Evolutionary conservation across 257 asterid genomes (phyloP).

Genomic region (Linderniella brevidens): DNA sequence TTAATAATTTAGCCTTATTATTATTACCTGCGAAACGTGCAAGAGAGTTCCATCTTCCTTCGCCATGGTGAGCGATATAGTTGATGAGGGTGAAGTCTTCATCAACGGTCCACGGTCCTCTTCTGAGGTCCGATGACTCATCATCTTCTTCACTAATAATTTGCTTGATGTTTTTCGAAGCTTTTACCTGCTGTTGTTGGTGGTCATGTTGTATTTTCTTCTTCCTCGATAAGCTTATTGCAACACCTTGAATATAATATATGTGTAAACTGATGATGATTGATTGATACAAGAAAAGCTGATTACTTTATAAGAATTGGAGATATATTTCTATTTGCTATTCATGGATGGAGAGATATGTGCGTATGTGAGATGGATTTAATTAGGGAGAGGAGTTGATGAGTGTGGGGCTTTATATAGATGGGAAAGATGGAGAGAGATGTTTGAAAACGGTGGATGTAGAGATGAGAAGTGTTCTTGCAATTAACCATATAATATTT

Average conservation of each 20-base stretch:
- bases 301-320: background rate
- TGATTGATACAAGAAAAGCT: too few species aligned
- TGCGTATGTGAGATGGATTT: background rate
- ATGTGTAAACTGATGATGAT: too few species aligned
- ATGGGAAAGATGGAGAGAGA: conserved; percentile 5
- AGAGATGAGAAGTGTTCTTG: too few species aligned
- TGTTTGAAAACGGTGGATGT: too few species aligned
- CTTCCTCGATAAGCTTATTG: background rate
- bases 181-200: conserved; percentile 10
- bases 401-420: conserved; percentile 37
- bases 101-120: conserved; percentile 91
- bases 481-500: too few species aligned
- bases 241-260: too few species aligned
- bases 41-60: conserved; percentile 92
- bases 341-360: background rate
- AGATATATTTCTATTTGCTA: too few species aligned
- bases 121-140: conserved; percentile 35
- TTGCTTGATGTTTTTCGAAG: conserved; percentile 4
- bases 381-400: background rate
- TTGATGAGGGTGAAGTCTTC: conserved; percentile 14
- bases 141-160: conserved; percentile 7
- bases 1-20: too few species aligned
- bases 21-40: conserved; percentile 52
- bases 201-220: background rate
- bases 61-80: conserved; percentile 67